Conservation (phyloP, 495 filamentous ascomycete genomes). For the Trichoderma virens region DNA sequence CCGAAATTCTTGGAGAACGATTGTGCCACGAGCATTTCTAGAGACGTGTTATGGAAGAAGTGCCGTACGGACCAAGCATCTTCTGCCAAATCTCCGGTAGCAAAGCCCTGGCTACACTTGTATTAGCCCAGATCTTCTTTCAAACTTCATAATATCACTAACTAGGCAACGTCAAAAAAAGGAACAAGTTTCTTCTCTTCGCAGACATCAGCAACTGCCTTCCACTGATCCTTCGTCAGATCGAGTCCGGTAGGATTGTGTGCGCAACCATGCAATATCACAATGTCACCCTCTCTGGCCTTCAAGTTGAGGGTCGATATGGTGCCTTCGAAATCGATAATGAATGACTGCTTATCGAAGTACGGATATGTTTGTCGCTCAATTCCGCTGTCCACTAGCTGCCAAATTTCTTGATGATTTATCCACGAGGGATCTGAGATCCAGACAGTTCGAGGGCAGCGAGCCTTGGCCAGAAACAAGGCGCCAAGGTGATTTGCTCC, state of each 20-base stretch:
- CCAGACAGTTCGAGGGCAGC: conserved; percentile 7
- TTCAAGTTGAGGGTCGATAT: conserved; percentile 17
- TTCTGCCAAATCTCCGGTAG: conserved; percentile 42
- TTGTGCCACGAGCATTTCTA: conserved; percentile 44
- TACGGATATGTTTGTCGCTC: conserved; percentile 27
- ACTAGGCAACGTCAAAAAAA: conserved; percentile 49
- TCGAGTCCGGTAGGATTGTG: conserved; percentile 52
- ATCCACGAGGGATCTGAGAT: conserved; percentile 12
- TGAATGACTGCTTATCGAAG: conserved; percentile 36
- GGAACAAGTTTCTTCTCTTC: conserved; percentile 46
- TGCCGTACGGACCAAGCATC: conserved; percentile 49
- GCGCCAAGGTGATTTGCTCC: conserved; percentile 51
- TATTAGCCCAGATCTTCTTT: neutral
- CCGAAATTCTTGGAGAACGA: conserved; percentile 52
- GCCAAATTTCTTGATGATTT: conserved; percentile 17
- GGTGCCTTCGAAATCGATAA: conserved; percentile 15
- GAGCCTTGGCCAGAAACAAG: conserved; percentile 48
- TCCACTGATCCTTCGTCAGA: conserved; percentile 46
- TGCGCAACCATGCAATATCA: conserved; percentile 47
- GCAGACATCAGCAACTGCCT: conserved; percentile 41
- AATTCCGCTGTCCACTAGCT: neutral
- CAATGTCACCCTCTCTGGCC: conserved; percentile 34
- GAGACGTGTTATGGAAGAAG: conserved; percentile 23
- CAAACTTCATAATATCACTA: neutral
- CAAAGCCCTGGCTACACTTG: conserved; percentile 37